A percentile compares a stretch with the other conserved stretches of the same genome.
Evolutionary conservation across 2,329 filamentous ascomycete species (phyloP).

Genomic region (Daldinia sp.): DNA sequence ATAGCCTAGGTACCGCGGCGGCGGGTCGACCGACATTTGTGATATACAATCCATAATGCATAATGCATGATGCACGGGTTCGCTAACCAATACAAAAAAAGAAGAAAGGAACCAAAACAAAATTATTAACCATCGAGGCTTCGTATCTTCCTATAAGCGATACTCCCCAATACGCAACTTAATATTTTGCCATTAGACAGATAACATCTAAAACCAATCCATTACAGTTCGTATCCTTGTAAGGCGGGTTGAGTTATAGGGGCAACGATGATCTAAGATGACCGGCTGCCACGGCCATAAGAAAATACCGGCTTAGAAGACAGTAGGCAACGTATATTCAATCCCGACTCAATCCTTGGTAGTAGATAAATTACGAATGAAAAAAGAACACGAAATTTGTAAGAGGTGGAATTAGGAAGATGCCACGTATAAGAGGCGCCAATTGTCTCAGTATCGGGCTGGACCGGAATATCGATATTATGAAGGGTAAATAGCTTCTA

Average conservation of each 20-base stretch:
- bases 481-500: too few species aligned
- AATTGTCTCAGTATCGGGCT: too few species aligned
- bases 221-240: not conserved
- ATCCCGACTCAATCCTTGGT: too few species aligned
- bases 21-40: not conserved
- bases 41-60: not conserved
- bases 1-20: not conserved
- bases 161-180: not conserved
- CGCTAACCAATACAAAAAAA: too few species aligned
- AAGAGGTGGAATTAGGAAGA: not conserved
- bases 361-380: too few species aligned
- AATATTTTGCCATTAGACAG: not conserved
- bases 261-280: constrained; percentile 17
- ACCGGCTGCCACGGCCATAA: too few species aligned
- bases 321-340: too few species aligned
- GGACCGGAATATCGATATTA: too few species aligned
- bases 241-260: constrained; percentile 18
- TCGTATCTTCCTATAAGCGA: not conserved
- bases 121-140: not conserved
- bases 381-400: too few species aligned
- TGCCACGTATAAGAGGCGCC: too few species aligned
- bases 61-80: not conserved
- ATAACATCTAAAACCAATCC: not conserved
- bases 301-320: too few species aligned
- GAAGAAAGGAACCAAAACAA: too few species aligned